Evolutionary conservation across 768 basidiomycete species (phyloP), one percentile per base, ranked within the genome.

Genomic region (Botryobasidium botryosum): DNA sequence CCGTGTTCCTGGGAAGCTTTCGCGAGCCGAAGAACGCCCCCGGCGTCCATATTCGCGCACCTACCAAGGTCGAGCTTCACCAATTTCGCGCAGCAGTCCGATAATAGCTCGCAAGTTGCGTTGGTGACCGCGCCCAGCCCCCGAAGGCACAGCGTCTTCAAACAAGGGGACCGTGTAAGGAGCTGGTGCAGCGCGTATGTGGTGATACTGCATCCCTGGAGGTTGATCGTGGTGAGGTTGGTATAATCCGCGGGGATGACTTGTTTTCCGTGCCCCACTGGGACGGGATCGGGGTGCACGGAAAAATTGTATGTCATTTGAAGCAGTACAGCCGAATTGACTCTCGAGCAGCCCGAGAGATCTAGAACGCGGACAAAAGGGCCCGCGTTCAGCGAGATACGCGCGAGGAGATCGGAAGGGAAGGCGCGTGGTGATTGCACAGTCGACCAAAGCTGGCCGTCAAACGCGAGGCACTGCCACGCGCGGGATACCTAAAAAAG

Each of bases 371-470:
- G 67, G 40, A 79, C 64, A 60, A 85, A 88, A 2, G 75, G 63
- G 5, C 81, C 83, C 3, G 72, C 74, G 13, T 58, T 52, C 21
- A 66, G 54, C 31, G 72, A 62, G 24, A 91, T 61, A 29, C 68
- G 69, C 28, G 66, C 50, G 31, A 87, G 56, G 40, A 76, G 60
- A 20, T 61, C 56, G 24, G 37, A 65, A 0, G 52, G 68, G 5
- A 78, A 56, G 29, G 66, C 63, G 12, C 80, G 73, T 56, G 83
- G 80, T 1, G 74, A 60, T 17, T 59, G 68, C 27, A 87, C 64
- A 45, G 69, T 56, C 35, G 61, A 54, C 88, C 88, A 91, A n/a
- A 91, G 67, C 54, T 87, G 82, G 12, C 87, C 87, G 57, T 92
- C 88, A 52, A 78, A 75, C 21, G 77, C 74, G 31, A 90, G 70